Percentiles rank a stretch among this genome's conserved stretches.
Evolutionary conservation across 1,139 yeast species (phyloP).

Genomic region (Suhomyces bribrorum): DNA sequence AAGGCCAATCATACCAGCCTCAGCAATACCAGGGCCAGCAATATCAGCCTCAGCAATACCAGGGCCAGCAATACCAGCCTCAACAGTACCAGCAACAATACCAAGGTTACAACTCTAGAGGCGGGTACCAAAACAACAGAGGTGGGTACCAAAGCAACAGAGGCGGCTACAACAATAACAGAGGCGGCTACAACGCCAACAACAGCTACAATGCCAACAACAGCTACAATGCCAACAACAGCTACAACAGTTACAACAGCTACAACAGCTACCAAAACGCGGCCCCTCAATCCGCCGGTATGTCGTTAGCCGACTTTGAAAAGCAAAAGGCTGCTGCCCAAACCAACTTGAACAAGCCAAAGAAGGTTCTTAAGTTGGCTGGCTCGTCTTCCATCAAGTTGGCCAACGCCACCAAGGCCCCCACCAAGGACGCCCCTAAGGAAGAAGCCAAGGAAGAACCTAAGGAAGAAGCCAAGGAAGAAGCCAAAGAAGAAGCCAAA

Average conservation of each 20-base stretch:
- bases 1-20: constrained; percentile 18
- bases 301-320: constrained; percentile 87
- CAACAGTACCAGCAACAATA: constrained; percentile 17
- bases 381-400: constrained; percentile 67
- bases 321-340: constrained; percentile 57
- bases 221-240: constrained; percentile 23
- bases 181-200: constrained; percentile 33
- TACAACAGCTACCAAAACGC: constrained; percentile 26
- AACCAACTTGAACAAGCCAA: constrained; percentile 52
- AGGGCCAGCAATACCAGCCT: constrained; percentile 13
- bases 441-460: constrained; percentile 20
- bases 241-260: constrained; percentile 27
- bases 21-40: constrained; percentile 20
- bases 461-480: constrained; percentile 13
- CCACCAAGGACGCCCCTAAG: constrained; percentile 25
- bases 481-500: constrained; percentile 12
- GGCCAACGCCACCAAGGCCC: constrained; percentile 54
- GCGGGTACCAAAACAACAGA: constrained; percentile 14
- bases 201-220: constrained; percentile 26
- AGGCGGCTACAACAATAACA: constrained; percentile 26
- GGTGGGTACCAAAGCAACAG: constrained; percentile 26
- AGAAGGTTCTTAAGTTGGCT: constrained; percentile 63
- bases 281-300: constrained; percentile 52
- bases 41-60: constrained; percentile 17
- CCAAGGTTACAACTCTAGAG: constrained; percentile 13